Evolutionary conservation across 495 filamentous ascomycete genomes (phyloP).

Genomic region (Arthonia radiata): DNA sequence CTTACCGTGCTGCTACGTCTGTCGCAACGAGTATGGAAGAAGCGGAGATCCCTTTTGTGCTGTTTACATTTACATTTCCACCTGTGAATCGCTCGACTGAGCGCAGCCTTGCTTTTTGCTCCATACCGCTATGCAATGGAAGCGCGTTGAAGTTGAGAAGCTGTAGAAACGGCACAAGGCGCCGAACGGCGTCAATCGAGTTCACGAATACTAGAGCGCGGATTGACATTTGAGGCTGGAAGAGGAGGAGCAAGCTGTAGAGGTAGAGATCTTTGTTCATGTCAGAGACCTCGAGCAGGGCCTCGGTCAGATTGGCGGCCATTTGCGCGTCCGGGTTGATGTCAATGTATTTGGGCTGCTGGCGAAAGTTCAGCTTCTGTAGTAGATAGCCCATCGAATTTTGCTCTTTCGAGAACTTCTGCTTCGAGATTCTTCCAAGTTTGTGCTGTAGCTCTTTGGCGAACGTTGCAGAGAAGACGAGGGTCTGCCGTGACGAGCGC

Average conservation of each 20-base stretch:
- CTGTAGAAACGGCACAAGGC: conserved; percentile 63
- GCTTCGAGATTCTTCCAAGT: conserved; percentile 31
- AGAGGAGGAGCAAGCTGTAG: no score
- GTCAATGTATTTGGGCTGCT: conserved; percentile 75
- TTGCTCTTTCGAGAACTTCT: conserved; percentile 39
- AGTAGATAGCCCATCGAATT: conserved; percentile 76
- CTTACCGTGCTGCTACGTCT: no score
- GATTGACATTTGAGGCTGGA: no score
- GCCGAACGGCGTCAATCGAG: conserved; percentile 78
- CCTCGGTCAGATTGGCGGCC: conserved; percentile 65
- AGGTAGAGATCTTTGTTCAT: conserved; percentile 99
- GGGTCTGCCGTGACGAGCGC: conserved; percentile 39
- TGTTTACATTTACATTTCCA: no score
- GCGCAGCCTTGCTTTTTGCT: conserved; percentile 84
- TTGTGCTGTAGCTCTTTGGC: conserved; percentile 76
- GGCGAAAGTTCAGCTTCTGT: conserved; percentile 64
- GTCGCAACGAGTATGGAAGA: no score
- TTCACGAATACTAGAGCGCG: no score
- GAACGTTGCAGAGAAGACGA: conserved; percentile 94
- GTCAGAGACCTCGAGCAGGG: conserved; percentile 69
- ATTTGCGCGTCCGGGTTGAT: conserved; percentile 71
- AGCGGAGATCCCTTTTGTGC: no score
- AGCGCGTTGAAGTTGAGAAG: conserved; percentile 54
- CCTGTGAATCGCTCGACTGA: conserved; percentile 75
- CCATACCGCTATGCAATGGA: conserved; percentile 77